Evolutionary conservation across 768 basidiomycete genomes (phyloP), one percentile per base, ranked within the genome.

Genomic region (Auriscalpium orientale): DNA sequence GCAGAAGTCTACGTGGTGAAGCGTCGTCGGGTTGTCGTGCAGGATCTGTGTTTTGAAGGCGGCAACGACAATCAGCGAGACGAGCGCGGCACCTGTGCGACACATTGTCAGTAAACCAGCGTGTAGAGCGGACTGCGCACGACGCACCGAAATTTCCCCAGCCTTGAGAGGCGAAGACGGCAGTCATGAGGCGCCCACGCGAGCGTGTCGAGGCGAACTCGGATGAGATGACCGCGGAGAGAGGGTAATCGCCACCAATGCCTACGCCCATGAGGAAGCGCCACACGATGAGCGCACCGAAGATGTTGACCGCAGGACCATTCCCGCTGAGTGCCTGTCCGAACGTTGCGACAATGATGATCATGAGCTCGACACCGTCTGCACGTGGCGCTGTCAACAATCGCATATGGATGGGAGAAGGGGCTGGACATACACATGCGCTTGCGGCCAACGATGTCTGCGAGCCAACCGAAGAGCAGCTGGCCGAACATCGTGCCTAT

Each of bases 171-270:
- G 92, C 84, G 59, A 94, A 95, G 0, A 93, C 90, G 9, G 87
- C 89, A 1, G 87, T 85, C 90, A 95, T 93, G 70, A 95, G 82
- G 20, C 91, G 78, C 47, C 92, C 92, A 62, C 92, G 82, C 48
- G 76, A 82, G 45, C 79, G 79, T 16, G 84, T 87, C 0, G 89
- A 77, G 1, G 92, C 86, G 62, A 94, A 95, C 66, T 95, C 92
- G 34, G 89, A 91, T 3, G 91, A 84, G 64, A 95, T 94, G 64
- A 91, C 85, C 15, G 92, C 87, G 52, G 80, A 83, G 0, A 94
- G 68, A 7, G 92, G 92, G 66, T 95, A 94, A 63, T 95, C 92
- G 15, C 92, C 92, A 5, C 91, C 92, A 15, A 94, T 89, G 6
- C 92, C 91, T 3, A 92, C 68, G 0, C 89, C 89, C 80, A 83